Base-by-base conservation (phyloP, 2,329 filamentous ascomycete genomes). In the Cladosporium sphaerospermum region DNA sequence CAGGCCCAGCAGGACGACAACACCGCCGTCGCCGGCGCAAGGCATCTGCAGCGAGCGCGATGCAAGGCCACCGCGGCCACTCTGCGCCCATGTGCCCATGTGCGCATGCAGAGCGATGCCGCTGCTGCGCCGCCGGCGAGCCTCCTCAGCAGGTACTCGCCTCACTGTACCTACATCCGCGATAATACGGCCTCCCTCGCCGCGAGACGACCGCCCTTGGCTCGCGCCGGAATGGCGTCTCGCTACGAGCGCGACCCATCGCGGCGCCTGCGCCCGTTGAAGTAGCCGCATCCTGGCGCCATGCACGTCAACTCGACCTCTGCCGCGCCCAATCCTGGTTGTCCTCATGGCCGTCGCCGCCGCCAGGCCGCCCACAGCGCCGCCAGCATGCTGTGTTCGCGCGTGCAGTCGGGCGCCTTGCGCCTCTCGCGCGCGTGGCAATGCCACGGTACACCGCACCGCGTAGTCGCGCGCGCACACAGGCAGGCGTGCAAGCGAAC, bases 251-350 rank as follows among this genome's bases (percentile, higher is more conserved):
- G 23, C 23, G 23, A 28, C 23, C 36, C 36, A 41, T 49, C 23
- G 45, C 45, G 39, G 34, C 45, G 34, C 34, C 33, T 47, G 14
- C 31, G 36, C 34, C 45, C 45, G 45, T 39, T 19, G 45, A 4
- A 28, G 23, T 28, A 28, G 18, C 45, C 45, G 37, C 37, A 49
- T 49, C 46, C 46, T 49, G 40, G 46, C 23, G 36, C 46, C 46
- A 37, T 49, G 46, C 46, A 49, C 46, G 46, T 49, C 46, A 49
- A 49, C 46, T 41, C 36, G 23, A n/a, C 36, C 23, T 5, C 23
- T 28, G 23, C 23, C 23, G 23, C 23, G 23, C 23, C 23, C 5
- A 7, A 28, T 28, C 23, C 23, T 28, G 23, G 23, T 28, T 28
- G 23, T 28, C 5, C 23, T 28, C 23, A 28, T 28, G 45, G 10